Evolutionary conservation across 768 basidiomycete species (phyloP).

Genomic region (Pulveroboletus sp.): DNA sequence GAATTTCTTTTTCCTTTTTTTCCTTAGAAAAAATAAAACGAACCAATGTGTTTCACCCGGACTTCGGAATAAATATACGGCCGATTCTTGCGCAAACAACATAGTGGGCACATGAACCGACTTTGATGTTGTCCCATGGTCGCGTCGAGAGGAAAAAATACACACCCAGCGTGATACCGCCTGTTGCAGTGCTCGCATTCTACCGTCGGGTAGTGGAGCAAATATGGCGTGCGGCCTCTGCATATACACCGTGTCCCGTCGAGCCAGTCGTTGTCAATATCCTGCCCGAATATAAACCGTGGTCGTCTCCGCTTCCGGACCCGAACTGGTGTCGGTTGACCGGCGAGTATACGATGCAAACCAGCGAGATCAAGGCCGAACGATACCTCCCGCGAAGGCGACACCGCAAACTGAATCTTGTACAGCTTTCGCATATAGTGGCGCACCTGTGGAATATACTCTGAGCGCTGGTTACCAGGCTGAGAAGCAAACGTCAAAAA

Average conservation of each 20-base stretch:
- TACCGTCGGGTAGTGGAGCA: conserved; percentile 57
- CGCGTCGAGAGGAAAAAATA: conserved; percentile 58
- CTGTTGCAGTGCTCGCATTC: conserved; percentile 63
- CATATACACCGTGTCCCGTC: conserved; percentile 82
- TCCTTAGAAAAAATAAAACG: conserved; percentile 17
- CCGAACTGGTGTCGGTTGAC: conserved; percentile 47
- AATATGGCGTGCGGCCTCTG: conserved; percentile 58
- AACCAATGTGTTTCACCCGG: conserved; percentile 62
- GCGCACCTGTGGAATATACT: conserved; percentile 76
- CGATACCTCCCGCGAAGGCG: conserved; percentile 73
- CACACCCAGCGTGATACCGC: conserved; percentile 69
- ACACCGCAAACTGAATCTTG: conserved; percentile 86
- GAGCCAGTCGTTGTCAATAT: conserved; percentile 65
- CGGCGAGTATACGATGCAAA: conserved; percentile 74
- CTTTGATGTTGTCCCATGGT: conserved; percentile 28
- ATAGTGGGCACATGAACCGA: conserved; percentile 70
- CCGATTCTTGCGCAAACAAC: conserved; percentile 69
- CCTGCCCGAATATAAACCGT: conserved; percentile 70
- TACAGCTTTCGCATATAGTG: conserved; percentile 90
- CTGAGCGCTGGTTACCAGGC: conserved; percentile 64
- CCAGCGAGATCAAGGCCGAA: conserved; percentile 81
- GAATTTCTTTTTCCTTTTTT: background rate
- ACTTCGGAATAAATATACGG: conserved; percentile 72
- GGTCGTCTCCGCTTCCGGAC: conserved; percentile 56
- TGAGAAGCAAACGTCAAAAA: conserved; percentile 72